Conservation (phyloP, 306 rosid genomes). For the Rosa rugosa region DNA sequence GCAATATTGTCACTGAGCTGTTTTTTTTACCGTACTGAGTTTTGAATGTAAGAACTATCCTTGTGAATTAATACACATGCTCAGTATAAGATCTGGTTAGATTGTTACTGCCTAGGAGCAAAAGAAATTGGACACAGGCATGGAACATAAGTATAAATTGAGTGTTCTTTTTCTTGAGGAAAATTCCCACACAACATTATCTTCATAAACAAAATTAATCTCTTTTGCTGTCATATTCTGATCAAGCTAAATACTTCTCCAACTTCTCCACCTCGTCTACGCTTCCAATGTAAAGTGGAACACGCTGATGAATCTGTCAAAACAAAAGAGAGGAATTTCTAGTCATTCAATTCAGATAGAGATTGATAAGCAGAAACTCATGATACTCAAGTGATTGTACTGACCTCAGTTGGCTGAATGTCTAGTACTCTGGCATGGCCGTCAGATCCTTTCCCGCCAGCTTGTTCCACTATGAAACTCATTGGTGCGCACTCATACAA, state of each 20-base stretch:
- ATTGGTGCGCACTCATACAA: constrained; percentile 97
- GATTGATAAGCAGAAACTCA: neutral
- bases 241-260: constrained; percentile 82
- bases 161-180: constrained; percentile 21
- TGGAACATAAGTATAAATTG: neutral
- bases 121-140: constrained; percentile 5
- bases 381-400: constrained; percentile 9
- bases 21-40: neutral
- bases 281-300: constrained; percentile 92
- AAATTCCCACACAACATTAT: constrained; percentile 15
- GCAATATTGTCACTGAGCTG: neutral
- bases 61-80: neutral
- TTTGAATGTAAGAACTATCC: neutral
- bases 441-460: constrained; percentile 98
- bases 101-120: neutral
- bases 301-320: constrained; percentile 89
- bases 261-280: constrained; percentile 84
- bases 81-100: neutral
- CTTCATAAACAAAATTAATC: constrained; percentile 27
- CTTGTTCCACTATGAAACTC: constrained; percentile 97
- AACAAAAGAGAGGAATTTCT: constrained; percentile 2
- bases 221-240: constrained; percentile 18
- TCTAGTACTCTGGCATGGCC: constrained; percentile 85
- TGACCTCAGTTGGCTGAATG: constrained; percentile 79
- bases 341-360: constrained; percentile 9